Percentiles rank a stretch among this genome's conserved stretches.
phyloP scores from a whole-genome alignment of 805 yeast genomes.

The Saturnispora dispora region DNA sequence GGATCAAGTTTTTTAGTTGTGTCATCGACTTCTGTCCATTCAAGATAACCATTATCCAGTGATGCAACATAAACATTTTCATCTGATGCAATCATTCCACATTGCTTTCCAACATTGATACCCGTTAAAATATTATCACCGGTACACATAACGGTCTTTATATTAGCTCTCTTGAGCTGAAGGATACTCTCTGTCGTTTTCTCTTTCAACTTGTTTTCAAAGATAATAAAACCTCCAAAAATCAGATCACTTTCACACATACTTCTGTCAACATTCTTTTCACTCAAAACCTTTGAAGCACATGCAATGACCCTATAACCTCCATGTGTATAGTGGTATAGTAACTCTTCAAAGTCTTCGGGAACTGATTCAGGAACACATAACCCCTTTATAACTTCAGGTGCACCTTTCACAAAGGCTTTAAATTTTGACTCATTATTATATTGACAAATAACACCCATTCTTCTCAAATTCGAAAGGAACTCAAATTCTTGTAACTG shows the following conservation, averaged over 20 bases:
- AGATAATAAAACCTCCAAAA: constrained; percentile 82
- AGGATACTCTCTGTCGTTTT: constrained; percentile 54
- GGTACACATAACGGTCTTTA: constrained; percentile 91
- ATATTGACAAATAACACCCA: constrained; percentile 62
- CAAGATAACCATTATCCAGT: constrained; percentile 30
- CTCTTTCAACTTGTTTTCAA: constrained; percentile 81
- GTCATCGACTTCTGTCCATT: constrained; percentile 64
- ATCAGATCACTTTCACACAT: constrained; percentile 59
- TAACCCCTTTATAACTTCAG: constrained; percentile 78
- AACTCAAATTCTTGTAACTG: constrained; percentile 64
- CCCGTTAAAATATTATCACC: constrained; percentile 96
- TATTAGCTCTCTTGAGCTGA: constrained; percentile 54
- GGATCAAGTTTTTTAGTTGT: constrained; percentile 52
- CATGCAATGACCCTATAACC: constrained; percentile 96
- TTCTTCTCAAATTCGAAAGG: constrained; percentile 73
- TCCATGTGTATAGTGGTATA: constrained; percentile 81
- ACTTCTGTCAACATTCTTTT: constrained; percentile 40
- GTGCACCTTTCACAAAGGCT: constrained; percentile 89
- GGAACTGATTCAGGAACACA: constrained; percentile 73
- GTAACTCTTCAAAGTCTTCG: constrained; percentile 55
- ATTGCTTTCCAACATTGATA: constrained; percentile 82
- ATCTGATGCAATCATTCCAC: constrained; percentile 47
- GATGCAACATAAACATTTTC: constrained; percentile 54
- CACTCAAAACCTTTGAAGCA: constrained; percentile 45
- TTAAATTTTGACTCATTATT: constrained; percentile 22